Evolutionary conservation across 805 yeast genomes (phyloP), one percentile per base, ranked within the genome.

Genomic region (Metschnikowia arizonensis): DNA sequence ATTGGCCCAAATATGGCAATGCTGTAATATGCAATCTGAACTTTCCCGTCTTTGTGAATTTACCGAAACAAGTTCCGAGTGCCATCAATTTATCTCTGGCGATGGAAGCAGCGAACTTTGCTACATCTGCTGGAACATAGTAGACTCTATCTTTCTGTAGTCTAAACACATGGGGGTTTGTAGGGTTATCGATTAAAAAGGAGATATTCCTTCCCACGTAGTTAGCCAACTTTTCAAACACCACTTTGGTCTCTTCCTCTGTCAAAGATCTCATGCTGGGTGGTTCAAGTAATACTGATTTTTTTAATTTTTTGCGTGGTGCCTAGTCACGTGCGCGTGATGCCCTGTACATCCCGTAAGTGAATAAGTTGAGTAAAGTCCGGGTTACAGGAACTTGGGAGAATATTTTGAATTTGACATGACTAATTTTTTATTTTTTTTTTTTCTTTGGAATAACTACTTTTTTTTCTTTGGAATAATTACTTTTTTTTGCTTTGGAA

Each of bases 151-250:
- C 98, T 66, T 93, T 93, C 65, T 93, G 99, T 49, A 93, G 75
- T 64, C 99, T 79, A 75, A 93, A 88, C 32, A 95, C 96, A 68
- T 89, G 96, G 15, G 96, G 95, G 56, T 87, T 86, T 54, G 85
- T 85, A 42, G 81, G 79, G 60, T 88, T 84, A 58, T 91, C 95
- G 48, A 93, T 88, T 47, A 93, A 71, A 50, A 82, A 82, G 5
- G 96, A 81, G 47, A 93, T 91, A 66, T 91, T 93, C 64, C 97
- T 78, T n/a, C 99, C 99, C 54, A 93, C 87, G 61, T 93, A 93
- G 65, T 85, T 91, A 50, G 98, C 97, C 46, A 93, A 78, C 68
- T 93, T 93, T 62, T 93, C 98, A 64, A 93, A 91, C 33, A 93
- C 96, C 14, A 85, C 91, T 64, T 86, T 88, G 34, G 99, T 91